Evolutionary conservation across 495 filamentous ascomycete genomes (phyloP).

Genomic region (Xylaria telfairii): DNA sequence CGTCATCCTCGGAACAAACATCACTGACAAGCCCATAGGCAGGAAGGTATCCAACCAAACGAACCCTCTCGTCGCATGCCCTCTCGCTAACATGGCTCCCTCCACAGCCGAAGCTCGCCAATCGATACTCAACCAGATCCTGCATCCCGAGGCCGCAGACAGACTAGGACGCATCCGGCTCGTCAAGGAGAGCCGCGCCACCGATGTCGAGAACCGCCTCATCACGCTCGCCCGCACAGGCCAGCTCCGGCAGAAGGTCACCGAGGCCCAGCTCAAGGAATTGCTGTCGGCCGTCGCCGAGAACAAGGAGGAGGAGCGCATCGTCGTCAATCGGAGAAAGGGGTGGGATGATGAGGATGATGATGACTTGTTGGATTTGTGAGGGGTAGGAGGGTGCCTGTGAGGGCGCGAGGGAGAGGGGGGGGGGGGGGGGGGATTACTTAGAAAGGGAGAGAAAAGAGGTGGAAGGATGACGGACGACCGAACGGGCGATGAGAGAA

Average conservation of each 20-base stretch:
- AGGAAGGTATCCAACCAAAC: conserved; percentile 20
- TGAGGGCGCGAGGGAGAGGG: not conserved
- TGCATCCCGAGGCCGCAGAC: conserved; percentile 91
- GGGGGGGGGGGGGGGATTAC: not conserved
- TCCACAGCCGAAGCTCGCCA: conserved; percentile 68
- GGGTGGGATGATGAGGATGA: conserved; percentile 89
- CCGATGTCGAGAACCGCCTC: conserved; percentile 88
- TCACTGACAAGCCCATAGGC: conserved; percentile 8
- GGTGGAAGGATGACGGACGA: not conserved
- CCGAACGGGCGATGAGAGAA: not conserved
- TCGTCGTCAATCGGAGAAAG: conserved; percentile 83
- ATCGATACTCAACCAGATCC: conserved; percentile 86
- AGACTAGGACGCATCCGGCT: conserved; percentile 92
- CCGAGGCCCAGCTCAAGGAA: conserved; percentile 92
- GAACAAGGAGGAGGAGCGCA: conserved; percentile 72
- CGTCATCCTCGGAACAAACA: not conserved
- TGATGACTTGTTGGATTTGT: conserved; percentile 76
- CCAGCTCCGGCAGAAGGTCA: conserved; percentile 85
- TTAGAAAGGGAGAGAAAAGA: conserved; percentile 1
- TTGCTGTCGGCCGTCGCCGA: conserved; percentile 83
- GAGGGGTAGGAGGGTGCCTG: conserved; percentile 15
- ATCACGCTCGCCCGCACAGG: conserved; percentile 89
- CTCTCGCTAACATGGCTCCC: conserved; percentile 16
- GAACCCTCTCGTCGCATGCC: not conserved
- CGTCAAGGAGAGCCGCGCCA: conserved; percentile 90